phyloP scores from a whole-genome alignment of 2,329 filamentous ascomycete genomes.

The Sordariomycetes sp. region DNA sequence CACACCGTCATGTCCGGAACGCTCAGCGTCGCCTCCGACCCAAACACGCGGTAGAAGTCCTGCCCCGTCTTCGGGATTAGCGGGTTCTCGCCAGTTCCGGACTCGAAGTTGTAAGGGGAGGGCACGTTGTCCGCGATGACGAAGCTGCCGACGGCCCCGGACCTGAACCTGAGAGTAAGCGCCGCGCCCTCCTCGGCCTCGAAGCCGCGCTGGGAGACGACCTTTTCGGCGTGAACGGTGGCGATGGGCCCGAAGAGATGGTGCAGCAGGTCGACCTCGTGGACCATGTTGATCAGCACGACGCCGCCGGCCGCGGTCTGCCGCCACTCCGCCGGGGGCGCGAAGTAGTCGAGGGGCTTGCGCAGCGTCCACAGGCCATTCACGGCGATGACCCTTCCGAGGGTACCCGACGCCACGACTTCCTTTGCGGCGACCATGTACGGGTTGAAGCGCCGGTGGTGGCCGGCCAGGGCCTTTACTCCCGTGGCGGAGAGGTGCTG shows the following conservation, averaged over 20 bases:
- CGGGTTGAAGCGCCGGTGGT: slow-evolving; percentile 49
- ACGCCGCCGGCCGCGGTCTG: slow-evolving; percentile 30
- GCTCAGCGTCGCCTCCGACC: slow-evolving; percentile 36
- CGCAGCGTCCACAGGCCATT: slow-evolving; percentile 42
- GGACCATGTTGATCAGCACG: slow-evolving; percentile 48
- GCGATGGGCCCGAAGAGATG: slow-evolving; percentile 42
- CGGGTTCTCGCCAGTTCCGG: slow-evolving; percentile 48
- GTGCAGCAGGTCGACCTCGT: slow-evolving; percentile 49
- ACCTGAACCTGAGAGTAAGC: slow-evolving; percentile 38
- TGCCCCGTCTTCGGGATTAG: slow-evolving; percentile 28
- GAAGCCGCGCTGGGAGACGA: slow-evolving; percentile 28
- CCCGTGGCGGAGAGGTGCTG: slow-evolving; percentile 13
- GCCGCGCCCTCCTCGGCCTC: slow-evolving; percentile 46
- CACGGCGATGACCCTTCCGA: slow-evolving; percentile 39
- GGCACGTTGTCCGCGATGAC: slow-evolving; percentile 57
- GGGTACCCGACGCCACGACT: slow-evolving; percentile 22
- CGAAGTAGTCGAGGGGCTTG: slow-evolving; percentile 42
- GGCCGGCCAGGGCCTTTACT: slow-evolving; percentile 41
- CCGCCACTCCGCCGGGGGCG: slow-evolving; percentile 35
- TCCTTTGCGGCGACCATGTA: slow-evolving; percentile 39
- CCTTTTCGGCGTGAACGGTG: slow-evolving; percentile 38
- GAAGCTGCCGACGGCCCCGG: slow-evolving; percentile 45
- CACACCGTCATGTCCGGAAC: slow-evolving; percentile 41
- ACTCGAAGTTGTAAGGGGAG: slow-evolving; percentile 53
- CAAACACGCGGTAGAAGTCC: slow-evolving; percentile 45